These are phyloP conservation scores for Trifolium repens DNA, from an alignment of 306 rosid genomes.

Conservation along the genomic window DNA sequence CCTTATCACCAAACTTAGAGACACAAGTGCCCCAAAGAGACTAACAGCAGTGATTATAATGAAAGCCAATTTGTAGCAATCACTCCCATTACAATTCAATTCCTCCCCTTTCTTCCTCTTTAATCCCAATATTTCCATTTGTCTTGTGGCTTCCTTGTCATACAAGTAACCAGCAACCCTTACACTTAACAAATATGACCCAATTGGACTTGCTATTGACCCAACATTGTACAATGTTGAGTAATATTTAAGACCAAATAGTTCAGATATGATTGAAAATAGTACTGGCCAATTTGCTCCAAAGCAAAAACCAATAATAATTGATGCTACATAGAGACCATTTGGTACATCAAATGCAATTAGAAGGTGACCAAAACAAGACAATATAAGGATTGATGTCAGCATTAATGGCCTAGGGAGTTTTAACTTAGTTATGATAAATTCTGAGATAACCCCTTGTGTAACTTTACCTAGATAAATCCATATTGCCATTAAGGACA, in stretches of 20 bases:
- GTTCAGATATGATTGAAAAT: constrained; percentile 77
- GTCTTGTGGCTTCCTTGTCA: constrained; percentile 52
- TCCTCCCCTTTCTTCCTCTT: constrained; percentile 48
- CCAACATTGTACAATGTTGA: constrained; percentile 81
- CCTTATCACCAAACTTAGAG: constrained; percentile 53
- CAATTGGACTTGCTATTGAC: constrained; percentile 70
- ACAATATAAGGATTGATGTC: constrained; percentile 45
- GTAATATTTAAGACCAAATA: constrained; percentile 77
- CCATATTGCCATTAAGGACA: constrained; percentile 64
- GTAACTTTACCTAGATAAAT: constrained; percentile 53
- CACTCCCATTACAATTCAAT: constrained; percentile 52
- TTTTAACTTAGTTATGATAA: constrained; percentile 42
- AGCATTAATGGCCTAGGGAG: constrained; percentile 60
- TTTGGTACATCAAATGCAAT: constrained; percentile 57
- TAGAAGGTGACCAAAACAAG: constrained; percentile 57
- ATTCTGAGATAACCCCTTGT: constrained; percentile 56
- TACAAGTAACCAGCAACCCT: constrained; percentile 53
- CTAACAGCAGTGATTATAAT: constrained; percentile 48
- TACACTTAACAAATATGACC: constrained; percentile 52
- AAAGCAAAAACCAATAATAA: constrained; percentile 71
- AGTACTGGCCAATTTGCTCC: constrained; percentile 86
- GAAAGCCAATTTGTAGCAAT: constrained; percentile 52
- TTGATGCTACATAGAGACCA: constrained; percentile 64
- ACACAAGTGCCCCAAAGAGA: constrained; percentile 55
- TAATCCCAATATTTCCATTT: constrained; percentile 41